A percentile compares a stretch with the other conserved stretches of the same genome.
Conservation (phyloP, 2,329 filamentous ascomycete species). For the Incumbomyces lentus region DNA sequence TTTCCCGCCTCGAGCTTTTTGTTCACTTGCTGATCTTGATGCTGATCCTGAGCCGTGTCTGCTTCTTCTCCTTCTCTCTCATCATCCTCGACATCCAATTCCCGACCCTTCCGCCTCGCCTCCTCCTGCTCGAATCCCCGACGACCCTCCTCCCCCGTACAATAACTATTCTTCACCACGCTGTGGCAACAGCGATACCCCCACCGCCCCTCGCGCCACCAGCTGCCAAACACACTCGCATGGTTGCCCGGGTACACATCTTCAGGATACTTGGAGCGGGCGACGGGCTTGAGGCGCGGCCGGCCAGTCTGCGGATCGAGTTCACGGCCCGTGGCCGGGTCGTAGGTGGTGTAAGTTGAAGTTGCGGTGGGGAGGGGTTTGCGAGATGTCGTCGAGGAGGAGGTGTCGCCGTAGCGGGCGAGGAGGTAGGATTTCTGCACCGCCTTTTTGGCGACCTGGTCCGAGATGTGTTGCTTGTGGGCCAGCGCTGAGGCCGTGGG, state of each 20-base stretch:
- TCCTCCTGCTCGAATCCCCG: slow-evolving; percentile 69
- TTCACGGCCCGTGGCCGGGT: slow-evolving; percentile 44
- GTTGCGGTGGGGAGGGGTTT: slow-evolving; percentile 23
- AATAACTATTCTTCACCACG: slow-evolving; percentile 91
- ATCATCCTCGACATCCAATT: slow-evolving; percentile 27
- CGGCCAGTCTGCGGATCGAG: slow-evolving; percentile 42
- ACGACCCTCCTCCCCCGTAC: slow-evolving; percentile 83
- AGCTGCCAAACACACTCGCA: slow-evolving; percentile 86
- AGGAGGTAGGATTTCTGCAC: slow-evolving; percentile 60
- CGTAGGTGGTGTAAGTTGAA: slow-evolving; percentile 87
- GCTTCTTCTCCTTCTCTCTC: slow-evolving; percentile 18
- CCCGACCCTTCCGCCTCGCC: slow-evolving; percentile 40
- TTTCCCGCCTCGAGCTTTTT: slow-evolving; percentile 23
- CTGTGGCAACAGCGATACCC: slow-evolving; percentile 94
- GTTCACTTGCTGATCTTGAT: slow-evolving; percentile 13
- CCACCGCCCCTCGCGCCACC: slow-evolving; percentile 95
- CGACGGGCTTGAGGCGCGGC: slow-evolving; percentile 62
- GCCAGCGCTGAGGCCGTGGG: slow-evolving; percentile 83
- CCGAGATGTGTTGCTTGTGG: slow-evolving; percentile 68
- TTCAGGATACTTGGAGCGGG: slow-evolving; percentile 85
- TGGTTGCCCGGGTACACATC: slow-evolving; percentile 87
- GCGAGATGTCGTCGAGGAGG: background rate
- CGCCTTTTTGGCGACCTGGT: slow-evolving; percentile 57
- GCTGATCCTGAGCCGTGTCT: no score
- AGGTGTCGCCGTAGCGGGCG: slow-evolving; percentile 70